phyloP scores from a whole-genome alignment of 2,329 filamentous ascomycete genomes.

The Hypoxylon sp. region DNA sequence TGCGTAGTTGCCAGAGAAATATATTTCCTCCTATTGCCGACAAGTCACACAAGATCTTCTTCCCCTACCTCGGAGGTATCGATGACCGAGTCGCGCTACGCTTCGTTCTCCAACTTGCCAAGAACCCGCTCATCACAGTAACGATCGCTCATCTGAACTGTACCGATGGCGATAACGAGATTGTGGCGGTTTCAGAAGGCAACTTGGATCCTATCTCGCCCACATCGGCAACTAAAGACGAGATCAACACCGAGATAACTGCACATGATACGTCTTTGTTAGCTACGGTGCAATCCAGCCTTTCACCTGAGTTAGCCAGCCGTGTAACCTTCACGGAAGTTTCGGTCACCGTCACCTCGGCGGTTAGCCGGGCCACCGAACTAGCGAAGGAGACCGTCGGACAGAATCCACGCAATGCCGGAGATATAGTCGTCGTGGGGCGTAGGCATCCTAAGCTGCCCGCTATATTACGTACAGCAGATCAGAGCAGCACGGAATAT shows the following conservation, averaged over 20 bases:
- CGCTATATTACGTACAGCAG: constrained; percentile 44
- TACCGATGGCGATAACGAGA: constrained; percentile 50
- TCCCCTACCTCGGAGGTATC: constrained; percentile 86
- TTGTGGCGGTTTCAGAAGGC: constrained; percentile 42
- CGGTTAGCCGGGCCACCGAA: constrained; percentile 64
- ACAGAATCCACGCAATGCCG: constrained; percentile 74
- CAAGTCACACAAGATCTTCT: constrained; percentile 85
- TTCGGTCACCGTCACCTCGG: constrained; percentile 58
- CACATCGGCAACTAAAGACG: constrained; percentile 42
- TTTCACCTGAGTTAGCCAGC: constrained; percentile 53
- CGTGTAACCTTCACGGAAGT: constrained; percentile 67
- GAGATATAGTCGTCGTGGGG: constrained; percentile 79
- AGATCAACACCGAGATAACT: constrained; percentile 53
- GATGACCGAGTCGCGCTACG: constrained; percentile 87
- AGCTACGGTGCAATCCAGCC: constrained; percentile 54
- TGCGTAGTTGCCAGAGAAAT: constrained; percentile 72
- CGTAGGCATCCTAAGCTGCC: constrained; percentile 61
- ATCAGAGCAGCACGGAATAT: constrained; percentile 49
- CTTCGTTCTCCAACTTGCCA: constrained; percentile 86
- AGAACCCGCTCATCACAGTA: constrained; percentile 83
- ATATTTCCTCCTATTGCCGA: constrained; percentile 72
- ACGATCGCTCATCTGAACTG: constrained; percentile 76
- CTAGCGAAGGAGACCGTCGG: constrained; percentile 73
- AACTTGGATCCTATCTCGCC: constrained; percentile 34
- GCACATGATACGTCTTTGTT: constrained; percentile 57